phyloP scores from a whole-genome alignment of 139 green algal species.

The Diplosphaera chodatii region DNA sequence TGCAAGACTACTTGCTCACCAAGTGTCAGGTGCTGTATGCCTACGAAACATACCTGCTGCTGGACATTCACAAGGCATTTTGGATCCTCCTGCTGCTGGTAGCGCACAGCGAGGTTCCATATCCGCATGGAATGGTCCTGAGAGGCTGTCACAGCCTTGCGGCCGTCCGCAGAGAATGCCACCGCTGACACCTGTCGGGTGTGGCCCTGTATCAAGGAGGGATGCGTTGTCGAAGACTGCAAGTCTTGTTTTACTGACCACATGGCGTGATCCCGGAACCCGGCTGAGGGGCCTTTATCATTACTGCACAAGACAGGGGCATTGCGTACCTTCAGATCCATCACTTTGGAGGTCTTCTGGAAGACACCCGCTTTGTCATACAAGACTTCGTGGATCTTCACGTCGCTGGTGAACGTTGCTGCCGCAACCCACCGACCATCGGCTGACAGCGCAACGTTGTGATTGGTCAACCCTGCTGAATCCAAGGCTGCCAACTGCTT shows the following conservation, averaged over 20 bases:
- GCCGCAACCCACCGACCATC: constrained; percentile 37
- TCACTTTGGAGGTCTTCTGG: constrained; percentile 23
- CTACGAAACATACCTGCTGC: constrained; percentile 1
- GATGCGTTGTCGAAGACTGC: too few relatives aligned
- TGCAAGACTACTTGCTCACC: too few relatives aligned
- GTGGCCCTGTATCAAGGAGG: too few relatives aligned
- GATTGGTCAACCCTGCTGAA: constrained; percentile 28
- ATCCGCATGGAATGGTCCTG: constrained; percentile 24
- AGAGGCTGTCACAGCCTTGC: constrained; percentile 23
- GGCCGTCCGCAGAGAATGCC: constrained; percentile 34
- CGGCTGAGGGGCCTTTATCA: too few relatives aligned
- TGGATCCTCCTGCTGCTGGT: constrained; percentile 25
- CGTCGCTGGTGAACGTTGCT: constrained; percentile 41
- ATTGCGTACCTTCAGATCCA: constrained; percentile 31
- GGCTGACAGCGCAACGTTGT: constrained; percentile 20
- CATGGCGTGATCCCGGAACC: too few relatives aligned
- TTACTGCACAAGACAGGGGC: too few relatives aligned
- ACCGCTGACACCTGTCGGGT: constrained; percentile 28
- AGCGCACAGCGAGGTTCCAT: constrained; percentile 43
- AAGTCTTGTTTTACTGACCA: too few relatives aligned
- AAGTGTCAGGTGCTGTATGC: too few relatives aligned
- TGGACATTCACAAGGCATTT: constrained; percentile 8
- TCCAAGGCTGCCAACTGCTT: constrained; percentile 15
- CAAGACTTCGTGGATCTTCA: constrained; percentile 37
- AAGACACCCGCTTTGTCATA: constrained; percentile 21